Evolutionary conservation across 148 eudicot species (phyloP).

Genomic region (Silene latifolia): DNA sequence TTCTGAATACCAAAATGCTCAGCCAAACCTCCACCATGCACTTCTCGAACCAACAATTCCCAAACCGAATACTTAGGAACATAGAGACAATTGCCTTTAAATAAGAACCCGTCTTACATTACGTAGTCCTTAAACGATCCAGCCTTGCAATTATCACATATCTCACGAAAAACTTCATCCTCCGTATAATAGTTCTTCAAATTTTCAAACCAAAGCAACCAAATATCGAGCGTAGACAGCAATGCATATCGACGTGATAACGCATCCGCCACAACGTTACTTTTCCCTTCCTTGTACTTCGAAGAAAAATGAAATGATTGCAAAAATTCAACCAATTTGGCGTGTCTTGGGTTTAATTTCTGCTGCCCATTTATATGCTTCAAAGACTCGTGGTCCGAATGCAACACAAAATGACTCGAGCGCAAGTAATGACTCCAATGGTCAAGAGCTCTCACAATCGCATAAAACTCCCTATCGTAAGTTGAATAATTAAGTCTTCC

Average conservation of each 20-base stretch:
- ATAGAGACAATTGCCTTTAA: background rate
- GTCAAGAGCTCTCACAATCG: no score
- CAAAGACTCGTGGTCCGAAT: no score
- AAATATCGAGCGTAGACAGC: background rate
- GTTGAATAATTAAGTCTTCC: background rate
- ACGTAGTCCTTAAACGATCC: background rate
- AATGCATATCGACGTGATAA: no score
- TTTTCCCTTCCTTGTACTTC: no score
- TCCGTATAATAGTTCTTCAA: background rate
- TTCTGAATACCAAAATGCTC: background rate
- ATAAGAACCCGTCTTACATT: background rate
- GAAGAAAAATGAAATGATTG: no score
- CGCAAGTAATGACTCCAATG: no score
- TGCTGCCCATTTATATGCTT: no score
- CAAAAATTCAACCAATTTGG: no score
- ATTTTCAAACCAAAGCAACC: background rate
- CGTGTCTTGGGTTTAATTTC: no score
- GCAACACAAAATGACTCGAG: no score
- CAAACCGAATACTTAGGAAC: background rate
- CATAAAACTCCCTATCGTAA: no score
- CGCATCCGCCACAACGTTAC: no score
- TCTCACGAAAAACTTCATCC: background rate
- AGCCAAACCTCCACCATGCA: background rate
- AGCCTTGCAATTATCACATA: background rate
- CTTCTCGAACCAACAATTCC: background rate